Evolutionary conservation across 805 yeast species (phyloP).

Genomic region (Naumovozyma castellii): DNA sequence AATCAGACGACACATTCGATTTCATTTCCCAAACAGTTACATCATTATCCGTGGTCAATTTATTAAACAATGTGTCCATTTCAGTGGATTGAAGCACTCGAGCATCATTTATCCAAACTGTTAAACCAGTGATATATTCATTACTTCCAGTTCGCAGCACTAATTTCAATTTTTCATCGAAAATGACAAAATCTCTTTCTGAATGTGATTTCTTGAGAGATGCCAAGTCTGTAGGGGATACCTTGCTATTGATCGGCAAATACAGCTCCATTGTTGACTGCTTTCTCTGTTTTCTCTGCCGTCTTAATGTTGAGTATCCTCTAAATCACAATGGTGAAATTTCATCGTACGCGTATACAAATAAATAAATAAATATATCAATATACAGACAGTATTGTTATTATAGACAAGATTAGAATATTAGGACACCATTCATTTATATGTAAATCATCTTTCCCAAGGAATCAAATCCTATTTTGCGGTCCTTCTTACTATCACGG

Average conservation of each 20-base stretch:
- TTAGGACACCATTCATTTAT: conserved; percentile 3
- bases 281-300: neutral
- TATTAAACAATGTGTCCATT: conserved; percentile 3
- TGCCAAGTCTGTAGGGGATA: conserved; percentile 4
- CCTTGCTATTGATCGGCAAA: conserved; percentile 12
- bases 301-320: no score
- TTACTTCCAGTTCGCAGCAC: neutral
- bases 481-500: conserved; percentile 80
- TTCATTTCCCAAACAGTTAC: conserved; percentile 12
- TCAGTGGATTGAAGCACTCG: conserved; percentile 10
- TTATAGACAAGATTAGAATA: neutral
- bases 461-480: conserved; percentile 62
- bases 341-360: no score
- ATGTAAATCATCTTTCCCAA: conserved; percentile 45
- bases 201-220: conserved; percentile 10
- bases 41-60: conserved; percentile 1
- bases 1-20: conserved; percentile 10
- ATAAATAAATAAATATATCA: no score
- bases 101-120: conserved; percentile 26
- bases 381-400: no score
- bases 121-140: conserved; percentile 7
- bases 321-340: neutral
- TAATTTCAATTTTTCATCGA: conserved; percentile 24
- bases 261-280: conserved; percentile 15
- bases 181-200: conserved; percentile 20